Evolutionary conservation across 768 basidiomycete species (phyloP).

Genomic region (Clavaria fumosa): DNA sequence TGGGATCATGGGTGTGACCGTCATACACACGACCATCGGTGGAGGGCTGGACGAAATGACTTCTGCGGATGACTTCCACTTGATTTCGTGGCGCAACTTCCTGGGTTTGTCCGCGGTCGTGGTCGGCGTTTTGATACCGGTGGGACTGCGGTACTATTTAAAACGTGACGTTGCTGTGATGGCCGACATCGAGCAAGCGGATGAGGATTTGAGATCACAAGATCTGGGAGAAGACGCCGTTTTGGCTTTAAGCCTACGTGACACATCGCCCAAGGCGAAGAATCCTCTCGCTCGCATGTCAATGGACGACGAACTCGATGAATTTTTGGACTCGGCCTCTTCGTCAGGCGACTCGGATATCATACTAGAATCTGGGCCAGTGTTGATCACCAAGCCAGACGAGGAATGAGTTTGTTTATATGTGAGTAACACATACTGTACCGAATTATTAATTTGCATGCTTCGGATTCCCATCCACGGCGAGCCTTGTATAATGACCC

Average conservation of each 20-base stretch:
- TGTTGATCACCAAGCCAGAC: slow-evolving; percentile 21
- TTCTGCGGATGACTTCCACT: slow-evolving; percentile 79
- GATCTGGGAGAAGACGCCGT: slow-evolving; percentile 29
- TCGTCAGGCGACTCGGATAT: slow-evolving; percentile 57
- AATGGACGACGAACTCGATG: slow-evolving; percentile 23
- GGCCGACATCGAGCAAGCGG: slow-evolving; percentile 21
- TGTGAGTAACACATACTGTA: too few species aligned
- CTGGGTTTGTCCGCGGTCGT: slow-evolving; percentile 73
- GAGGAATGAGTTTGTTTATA: too few species aligned
- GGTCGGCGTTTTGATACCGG: slow-evolving; percentile 86
- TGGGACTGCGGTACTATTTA: slow-evolving; percentile 77
- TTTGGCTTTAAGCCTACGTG: slow-evolving; percentile 40
- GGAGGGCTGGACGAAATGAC: slow-evolving; percentile 94
- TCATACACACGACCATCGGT: slow-evolving; percentile 93
- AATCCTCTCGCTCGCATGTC: slow-evolving; percentile 17
- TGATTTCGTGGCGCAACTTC: slow-evolving; percentile 86
- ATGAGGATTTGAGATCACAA: slow-evolving; percentile 9
- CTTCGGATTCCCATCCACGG: too few species aligned
- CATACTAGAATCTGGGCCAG: slow-evolving; percentile 62
- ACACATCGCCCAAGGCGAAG: slow-evolving; percentile 27
- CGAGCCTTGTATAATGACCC: too few species aligned
- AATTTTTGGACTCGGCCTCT: slow-evolving; percentile 27
- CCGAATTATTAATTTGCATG: too few species aligned
- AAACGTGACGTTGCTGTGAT: slow-evolving; percentile 38
- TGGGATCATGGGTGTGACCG: slow-evolving; percentile 78